Evolutionary conservation across 257 asterid genomes (phyloP).

Genomic region (Thymus mandschuricus): DNA sequence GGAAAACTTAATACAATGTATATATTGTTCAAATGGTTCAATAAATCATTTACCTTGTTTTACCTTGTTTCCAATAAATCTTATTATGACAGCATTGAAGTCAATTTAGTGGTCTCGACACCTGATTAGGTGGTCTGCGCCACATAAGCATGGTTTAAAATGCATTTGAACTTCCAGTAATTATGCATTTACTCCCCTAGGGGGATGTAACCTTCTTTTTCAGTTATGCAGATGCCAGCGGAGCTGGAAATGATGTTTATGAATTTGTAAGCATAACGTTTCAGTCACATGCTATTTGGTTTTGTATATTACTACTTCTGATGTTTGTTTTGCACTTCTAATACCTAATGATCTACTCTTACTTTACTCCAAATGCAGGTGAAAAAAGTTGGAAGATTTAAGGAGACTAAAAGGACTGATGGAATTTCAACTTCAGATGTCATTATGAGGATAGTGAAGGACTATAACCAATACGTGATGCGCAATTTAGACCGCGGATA

Average conservation of each 20-base stretch:
- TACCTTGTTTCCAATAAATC: not conserved
- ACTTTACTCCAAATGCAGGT: constrained; percentile 45
- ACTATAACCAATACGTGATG: constrained; percentile 75
- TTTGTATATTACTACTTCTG: not conserved
- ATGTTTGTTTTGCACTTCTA: constrained; percentile 10
- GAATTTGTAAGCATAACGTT: constrained; percentile 46
- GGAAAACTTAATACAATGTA: not conserved
- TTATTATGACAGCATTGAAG: not conserved
- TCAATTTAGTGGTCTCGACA: constrained; percentile 4
- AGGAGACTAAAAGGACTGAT: constrained; percentile 69
- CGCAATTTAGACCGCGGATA: constrained; percentile 84
- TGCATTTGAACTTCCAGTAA: constrained; percentile 27
- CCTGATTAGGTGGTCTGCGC: constrained; percentile 9
- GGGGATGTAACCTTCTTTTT: constrained; percentile 34
- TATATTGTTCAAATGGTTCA: not conserved
- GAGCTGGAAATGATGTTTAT: constrained; percentile 56
- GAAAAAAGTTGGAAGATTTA: constrained; percentile 60
- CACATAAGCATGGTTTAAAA: constrained; percentile 14
- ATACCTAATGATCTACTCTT: not conserved
- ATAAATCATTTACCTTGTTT: not conserved
- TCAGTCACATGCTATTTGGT: constrained; percentile 1
- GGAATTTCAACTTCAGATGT: constrained; percentile 82
- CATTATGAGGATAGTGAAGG: constrained; percentile 79
- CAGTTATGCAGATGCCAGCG: constrained; percentile 53
- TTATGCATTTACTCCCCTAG: constrained; percentile 28